These are phyloP conservation scores for Penicillium mononematosum DNA, from an alignment of 495 filamentous ascomycete genomes.

Conservation along the genomic window DNA sequence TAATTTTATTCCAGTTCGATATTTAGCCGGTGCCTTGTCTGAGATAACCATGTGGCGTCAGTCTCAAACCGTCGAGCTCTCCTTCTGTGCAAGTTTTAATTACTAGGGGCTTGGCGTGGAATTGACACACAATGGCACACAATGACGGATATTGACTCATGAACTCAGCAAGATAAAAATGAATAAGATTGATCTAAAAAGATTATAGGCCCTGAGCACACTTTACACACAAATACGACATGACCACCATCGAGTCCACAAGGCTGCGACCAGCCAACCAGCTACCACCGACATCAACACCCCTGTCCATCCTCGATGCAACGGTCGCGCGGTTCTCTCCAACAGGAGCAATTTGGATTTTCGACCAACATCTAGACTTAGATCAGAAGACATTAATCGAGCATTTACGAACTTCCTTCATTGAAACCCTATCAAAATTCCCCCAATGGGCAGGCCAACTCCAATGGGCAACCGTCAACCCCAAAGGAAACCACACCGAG, in stretches of 20 bases:
- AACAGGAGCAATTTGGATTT: conserved; percentile 30
- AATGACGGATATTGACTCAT: conserved; percentile 2
- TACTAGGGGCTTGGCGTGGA: background rate
- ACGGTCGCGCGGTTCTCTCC: conserved; percentile 26
- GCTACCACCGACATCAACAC: background rate
- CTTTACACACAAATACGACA: background rate
- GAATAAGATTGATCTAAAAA: background rate
- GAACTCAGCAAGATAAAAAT: background rate
- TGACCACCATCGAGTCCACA: conserved; percentile 4
- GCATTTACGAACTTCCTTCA: conserved; percentile 27
- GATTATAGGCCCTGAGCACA: background rate
- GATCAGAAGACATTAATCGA: conserved; percentile 12
- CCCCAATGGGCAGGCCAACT: conserved; percentile 35
- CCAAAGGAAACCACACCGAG: conserved; percentile 24
- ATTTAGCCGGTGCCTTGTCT: background rate
- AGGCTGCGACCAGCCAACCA: conserved; percentile 2
- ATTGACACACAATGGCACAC: background rate
- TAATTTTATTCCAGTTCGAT: background rate
- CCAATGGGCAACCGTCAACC: conserved; percentile 8
- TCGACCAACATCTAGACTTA: background rate
- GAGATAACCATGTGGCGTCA: background rate
- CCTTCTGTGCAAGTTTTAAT: background rate
- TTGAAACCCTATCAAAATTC: conserved; percentile 29
- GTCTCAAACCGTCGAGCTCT: too few relatives aligned
- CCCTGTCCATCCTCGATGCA: conserved; percentile 35